Base-by-base conservation (phyloP, 2,329 filamentous ascomycete species). In the Periconia digitata region DNA sequence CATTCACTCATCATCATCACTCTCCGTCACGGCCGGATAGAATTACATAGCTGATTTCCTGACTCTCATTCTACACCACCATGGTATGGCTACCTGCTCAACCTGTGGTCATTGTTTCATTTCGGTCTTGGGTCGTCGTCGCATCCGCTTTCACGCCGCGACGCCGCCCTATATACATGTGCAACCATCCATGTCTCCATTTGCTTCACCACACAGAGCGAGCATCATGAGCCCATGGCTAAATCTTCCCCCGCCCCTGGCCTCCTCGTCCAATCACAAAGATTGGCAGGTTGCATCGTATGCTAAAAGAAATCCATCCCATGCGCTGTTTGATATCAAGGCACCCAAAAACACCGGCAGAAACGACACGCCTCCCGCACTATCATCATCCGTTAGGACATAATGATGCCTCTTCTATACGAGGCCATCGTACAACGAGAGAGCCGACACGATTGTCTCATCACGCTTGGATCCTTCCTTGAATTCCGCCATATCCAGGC, bases 391-490 rank as follows among this genome's bases (percentile, higher is more conserved):
- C n/a, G 27, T 32, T 15, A 32, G n/a, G 27, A 32, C 27, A 32
- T 15, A 13, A 13, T 10, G 5, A 13, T 32, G 44, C 43, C 48
- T 44, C 46, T 46, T 43, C 54, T 77, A 96, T 70, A 99, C 94
- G 66, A 99, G 77, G 20, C 94, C 94, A 69, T 99, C 94, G 67
- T 99, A 99, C 57, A 99, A 80, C 49, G 92, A 96, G 67, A 99
- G 79, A 27, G 94, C 94, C 46, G 92, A 97, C 50, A 99, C 94
- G 69, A 99, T 99, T 8, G 94, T 99, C 78, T 97, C 92, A 74
- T 99, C 94, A 51, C 92, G 89, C 80, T 97, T 96, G 78, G 91
- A 96, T 60, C 94, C 94, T 76, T 99, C 94, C 77, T 97, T 97
- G 81, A 99, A 99, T 73, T 99, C 94, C 53, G 92, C 87, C 82